Conservation (phyloP, 164 flowering plant species). For the Piper betle region DNA sequence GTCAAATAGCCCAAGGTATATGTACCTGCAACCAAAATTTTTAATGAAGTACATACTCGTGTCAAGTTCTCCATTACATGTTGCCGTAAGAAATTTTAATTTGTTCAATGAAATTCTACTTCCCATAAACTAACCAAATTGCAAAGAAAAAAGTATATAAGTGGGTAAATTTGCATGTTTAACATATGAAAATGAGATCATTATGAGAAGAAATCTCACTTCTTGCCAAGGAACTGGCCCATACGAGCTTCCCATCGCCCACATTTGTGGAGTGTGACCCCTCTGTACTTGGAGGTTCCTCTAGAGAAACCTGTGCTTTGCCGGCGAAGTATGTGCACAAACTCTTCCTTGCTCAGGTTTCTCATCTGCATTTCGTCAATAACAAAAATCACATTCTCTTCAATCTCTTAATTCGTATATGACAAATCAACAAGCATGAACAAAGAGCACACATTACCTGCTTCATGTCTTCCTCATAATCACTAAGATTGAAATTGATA, state of each 20-base stretch:
- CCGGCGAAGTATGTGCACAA: constrained; percentile 77
- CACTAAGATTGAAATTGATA: constrained; percentile 59
- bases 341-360: constrained; percentile 73
- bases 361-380: constrained; percentile 32
- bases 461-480: constrained; percentile 73
- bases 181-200: too few species aligned
- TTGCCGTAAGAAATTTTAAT: not conserved
- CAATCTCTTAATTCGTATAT: not conserved
- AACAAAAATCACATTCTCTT: not conserved
- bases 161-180: too few species aligned
- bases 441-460: constrained; percentile 27
- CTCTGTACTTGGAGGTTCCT: constrained; percentile 74
- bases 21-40: constrained; percentile 75
- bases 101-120: not conserved
- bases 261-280: constrained; percentile 72
- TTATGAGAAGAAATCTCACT: constrained; percentile 32
- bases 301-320: constrained; percentile 76
- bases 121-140: too few species aligned
- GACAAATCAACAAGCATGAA: not conserved
- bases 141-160: too few species aligned
- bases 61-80: constrained; percentile 1
- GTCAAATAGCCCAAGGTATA: constrained; percentile 95
- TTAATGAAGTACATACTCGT: constrained; percentile 12
- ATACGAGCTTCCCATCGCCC: constrained; percentile 89
- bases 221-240: constrained; percentile 84